These are phyloP conservation scores for Penicillium simplicissimum DNA, from an alignment of 495 filamentous ascomycete genomes.

Conservation along the genomic window DNA sequence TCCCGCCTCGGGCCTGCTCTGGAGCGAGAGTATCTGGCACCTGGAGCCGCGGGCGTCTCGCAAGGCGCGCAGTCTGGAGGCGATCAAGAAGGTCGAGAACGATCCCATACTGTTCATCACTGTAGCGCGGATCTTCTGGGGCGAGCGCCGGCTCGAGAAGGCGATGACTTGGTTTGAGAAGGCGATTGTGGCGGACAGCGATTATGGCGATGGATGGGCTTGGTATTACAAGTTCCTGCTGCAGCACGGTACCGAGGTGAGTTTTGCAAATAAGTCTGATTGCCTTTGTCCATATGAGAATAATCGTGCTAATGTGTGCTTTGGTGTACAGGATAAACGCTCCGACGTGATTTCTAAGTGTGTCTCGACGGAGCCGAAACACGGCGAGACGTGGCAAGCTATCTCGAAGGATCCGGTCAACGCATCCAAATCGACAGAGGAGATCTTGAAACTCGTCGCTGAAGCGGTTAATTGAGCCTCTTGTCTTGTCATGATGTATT, in stretches of 20 bases:
- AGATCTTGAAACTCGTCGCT: slow-evolving; percentile 77
- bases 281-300: background rate
- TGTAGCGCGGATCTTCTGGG: slow-evolving; percentile 76
- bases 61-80: slow-evolving; percentile 85
- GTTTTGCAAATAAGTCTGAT: slow-evolving; percentile 14
- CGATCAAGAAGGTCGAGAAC: slow-evolving; percentile 94
- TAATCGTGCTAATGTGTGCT: slow-evolving; percentile 10
- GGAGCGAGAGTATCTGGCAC: slow-evolving; percentile 92
- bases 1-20: slow-evolving; percentile 84
- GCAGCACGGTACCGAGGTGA: slow-evolving; percentile 80
- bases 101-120: slow-evolving; percentile 82
- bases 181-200: slow-evolving; percentile 80
- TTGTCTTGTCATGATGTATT: slow-evolving; percentile 12
- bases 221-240: slow-evolving; percentile 95
- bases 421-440: slow-evolving; percentile 69
- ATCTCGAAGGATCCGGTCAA: slow-evolving; percentile 85
- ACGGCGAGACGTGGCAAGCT: slow-evolving; percentile 90
- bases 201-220: slow-evolving; percentile 92
- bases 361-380: slow-evolving; percentile 74
- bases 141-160: slow-evolving; percentile 80
- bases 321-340: slow-evolving; percentile 67
- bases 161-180: slow-evolving; percentile 97
- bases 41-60: slow-evolving; percentile 89
- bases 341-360: slow-evolving; percentile 76
- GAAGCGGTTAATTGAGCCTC: slow-evolving; percentile 26